Base-by-base conservation (phyloP, 306 rosid species). In the Rosa chinensis region DNA sequence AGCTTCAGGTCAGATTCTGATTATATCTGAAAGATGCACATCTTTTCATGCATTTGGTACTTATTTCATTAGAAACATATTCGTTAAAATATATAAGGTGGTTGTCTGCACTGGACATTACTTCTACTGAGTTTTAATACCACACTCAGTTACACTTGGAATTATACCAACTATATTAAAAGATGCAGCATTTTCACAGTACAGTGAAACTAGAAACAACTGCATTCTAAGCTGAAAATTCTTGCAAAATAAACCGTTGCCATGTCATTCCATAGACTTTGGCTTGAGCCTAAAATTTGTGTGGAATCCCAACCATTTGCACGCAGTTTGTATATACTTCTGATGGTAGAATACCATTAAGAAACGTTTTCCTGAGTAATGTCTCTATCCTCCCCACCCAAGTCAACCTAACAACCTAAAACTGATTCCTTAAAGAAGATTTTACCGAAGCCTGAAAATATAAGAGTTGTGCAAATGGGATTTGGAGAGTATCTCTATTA, bases 1-100 rank as follows among this genome's bases (percentile, higher is more conserved):
- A 81, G 40, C 56, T 72, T 25, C 87, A 86, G 90, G 98, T 94
- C 71, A 23, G 86, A 55, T 83, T 80, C 44, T 49, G 37, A 16
- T 76, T 25, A 45, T 32, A 71, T 74, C 56, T 14, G 28, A 77
- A 20, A 52, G 56, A 62, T 20, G 53, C 49, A 45, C 42, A 37
- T 3, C 21, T 77, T 18, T 78, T 74, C 72, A 45, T 78, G 70
- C 86, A 78, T 63, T 72, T 47, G 76, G 49, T 44, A 47, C 66
- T 64, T 61, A 61, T 61, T 25, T 61, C 67, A 61, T 61, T 1
- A 35, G 32, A 59, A 23, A 59, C 2, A 23, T 21, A 25, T 21
- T 55, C n/a, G 4, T 55, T 18, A 55, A 55, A 10, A 20, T 55
- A 55, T 55, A 20, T 20, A 20, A 55, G 61, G 62, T 55, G 61